Base-by-base conservation (phyloP, 129 eudicot genomes). In the Lactuca sativa region DNA sequence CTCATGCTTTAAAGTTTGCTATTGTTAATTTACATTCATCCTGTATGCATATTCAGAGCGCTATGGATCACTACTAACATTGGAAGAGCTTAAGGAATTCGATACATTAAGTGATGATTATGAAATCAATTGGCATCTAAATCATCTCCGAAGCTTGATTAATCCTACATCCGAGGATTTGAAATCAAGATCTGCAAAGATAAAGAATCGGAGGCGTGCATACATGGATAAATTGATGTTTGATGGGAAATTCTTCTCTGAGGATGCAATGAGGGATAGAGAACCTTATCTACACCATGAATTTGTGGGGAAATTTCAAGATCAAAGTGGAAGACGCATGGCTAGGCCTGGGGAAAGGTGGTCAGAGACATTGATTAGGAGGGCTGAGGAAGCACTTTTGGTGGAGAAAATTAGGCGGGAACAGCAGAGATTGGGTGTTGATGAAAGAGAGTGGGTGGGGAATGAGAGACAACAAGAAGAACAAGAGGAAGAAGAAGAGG, bases 231-330 rank as follows among this genome's bases (percentile, higher is more conserved):
- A 80, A 69, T 58, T 95, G 54, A 67, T 90, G 70, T 64, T 72
- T 30, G 93, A 78, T 37, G 99, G 99, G 34, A 67, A 95, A 11
- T 95, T 87, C 68, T 95, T 95, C 56, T 95, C 97, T 4, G 99
- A 95, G 81, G 97, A 95, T 71, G 78, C 97, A 2, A 95, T 95
- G 99, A 84, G 99, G 74, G 99, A 95, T 74, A 80, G 99, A 71
- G 99, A 95, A 74, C 99, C 99, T 3, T 95, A 95, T 55, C 75
- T 95, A 87, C 99, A 95, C 64, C 99, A 95, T 51, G 93, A 90
- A 80, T 85, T 77, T 82, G 74, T 95, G n/a, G 99, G 99, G 38
- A 85, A 80, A 82, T 95, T 83, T 82, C 99, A 95, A 79, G 99
- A 95, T 54, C 82, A 74, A 32, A 87, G 82, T 59, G 96, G 85